Evolutionary conservation across 345 rosid genomes (phyloP).

Genomic region (Odontarrhena argentea): DNA sequence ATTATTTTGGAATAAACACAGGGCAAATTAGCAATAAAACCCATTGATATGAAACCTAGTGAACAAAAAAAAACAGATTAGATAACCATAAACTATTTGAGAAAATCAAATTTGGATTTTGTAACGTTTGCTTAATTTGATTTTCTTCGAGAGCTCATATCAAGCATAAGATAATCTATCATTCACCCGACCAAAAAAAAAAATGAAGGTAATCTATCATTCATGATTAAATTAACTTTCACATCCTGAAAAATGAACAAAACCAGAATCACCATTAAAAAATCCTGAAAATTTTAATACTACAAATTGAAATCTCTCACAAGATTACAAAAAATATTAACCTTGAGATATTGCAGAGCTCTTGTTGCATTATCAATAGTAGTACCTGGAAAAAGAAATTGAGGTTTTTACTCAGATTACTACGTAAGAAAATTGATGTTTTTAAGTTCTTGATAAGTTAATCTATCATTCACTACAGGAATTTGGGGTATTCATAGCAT

Average conservation of each 20-base stretch:
- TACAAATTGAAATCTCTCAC: too few species aligned
- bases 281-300: too few species aligned
- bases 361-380: constrained; percentile 75
- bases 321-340: not conserved
- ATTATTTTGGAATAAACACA: too few species aligned
- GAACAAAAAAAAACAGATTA: not conserved
- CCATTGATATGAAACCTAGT: too few species aligned
- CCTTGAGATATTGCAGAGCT: constrained; percentile 80
- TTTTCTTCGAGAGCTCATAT: constrained; percentile 78
- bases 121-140: constrained; percentile 49
- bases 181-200: too few species aligned
- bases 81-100: constrained; percentile 12
- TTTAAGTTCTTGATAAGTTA: too few species aligned
- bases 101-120: not conserved
- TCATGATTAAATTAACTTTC: constrained; percentile 77
- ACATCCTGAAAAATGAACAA: constrained; percentile 48
- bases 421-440: too few species aligned
- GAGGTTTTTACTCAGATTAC: too few species aligned
- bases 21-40: too few species aligned
- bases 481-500: too few species aligned
- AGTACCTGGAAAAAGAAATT: constrained; percentile 84
- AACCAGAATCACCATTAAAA: constrained; percentile 4
- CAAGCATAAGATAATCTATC: constrained; percentile 86
- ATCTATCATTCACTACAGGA: too few species aligned
- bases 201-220: too few species aligned